Evolutionary conservation across 192 early-diverging fungal genomes (phyloP), one percentile per base, ranked within the genome.

Genomic region (Coemansia guatemalensis): DNA sequence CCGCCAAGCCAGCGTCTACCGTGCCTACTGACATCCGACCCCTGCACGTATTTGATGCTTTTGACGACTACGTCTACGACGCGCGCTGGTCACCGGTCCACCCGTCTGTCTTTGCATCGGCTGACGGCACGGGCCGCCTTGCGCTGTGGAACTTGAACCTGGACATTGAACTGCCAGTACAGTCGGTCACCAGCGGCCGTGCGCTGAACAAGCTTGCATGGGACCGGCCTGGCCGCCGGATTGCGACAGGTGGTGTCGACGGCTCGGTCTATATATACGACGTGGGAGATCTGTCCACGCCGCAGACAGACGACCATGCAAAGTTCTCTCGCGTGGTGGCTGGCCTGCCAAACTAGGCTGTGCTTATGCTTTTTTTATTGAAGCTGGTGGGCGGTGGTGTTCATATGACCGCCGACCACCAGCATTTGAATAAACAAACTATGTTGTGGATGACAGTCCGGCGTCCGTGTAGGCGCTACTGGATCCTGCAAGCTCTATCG

Each of bases 41-140:
- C 5, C 69, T 99, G 56, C 87, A 91, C 67, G 92, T 91, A 8
- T 99, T 99, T 73, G 93, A 97, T 53, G 85, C 89, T 23, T 85
- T 92, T 8, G 90, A 95, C 68, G 96, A 99, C 81, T 98, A 97
- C 74, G 96, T 99, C 21, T 96, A 91, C 72, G 97, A 99, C 73
- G 96, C 93, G 12, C 89, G 91, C 71, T 99, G 97, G 97, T 96
- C 93, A 20, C 96, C 97, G 2, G 80, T 84, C n/a, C 95, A 98
- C 70, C 97, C 97, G 7, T 87, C 95, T 0, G 62, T 99, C 30
- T 98, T 99, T 84, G 95, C 88, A 18, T 85, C 88, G 1, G 94
- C 93, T 3, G 95, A 98, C 67, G 97, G 95, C 8, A 87, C 82
- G 1, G 97, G 96, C 7, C 85, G 86, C 58, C 88, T 99, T 75